These are phyloP conservation scores for Fomitiporia mediterranea DNA, from an alignment of 1,284 basidiomycete species.

Conservation along the genomic window DNA sequence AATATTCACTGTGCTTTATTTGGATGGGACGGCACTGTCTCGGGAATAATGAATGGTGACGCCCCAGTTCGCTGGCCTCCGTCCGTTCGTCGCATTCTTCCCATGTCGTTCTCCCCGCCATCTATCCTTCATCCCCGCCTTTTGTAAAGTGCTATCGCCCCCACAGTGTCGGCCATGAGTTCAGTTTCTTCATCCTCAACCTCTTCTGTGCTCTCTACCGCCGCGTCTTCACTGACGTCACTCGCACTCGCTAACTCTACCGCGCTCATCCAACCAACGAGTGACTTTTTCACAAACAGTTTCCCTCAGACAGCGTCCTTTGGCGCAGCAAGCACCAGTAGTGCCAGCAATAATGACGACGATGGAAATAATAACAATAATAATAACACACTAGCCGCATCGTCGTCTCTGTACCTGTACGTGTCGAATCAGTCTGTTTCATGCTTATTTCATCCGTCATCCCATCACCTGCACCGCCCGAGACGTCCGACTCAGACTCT, in stretches of 20 bases:
- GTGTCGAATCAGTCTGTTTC: constrained; percentile 33
- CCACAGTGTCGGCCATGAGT: neutral
- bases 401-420: constrained; percentile 18
- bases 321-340: too few relatives aligned
- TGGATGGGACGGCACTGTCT: too few relatives aligned
- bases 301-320: constrained; percentile 33
- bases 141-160: too few relatives aligned
- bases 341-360: too few relatives aligned
- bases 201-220: constrained; percentile 31
- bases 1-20: too few relatives aligned
- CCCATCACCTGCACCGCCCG: neutral
- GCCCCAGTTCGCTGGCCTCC: too few relatives aligned
- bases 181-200: constrained; percentile 26
- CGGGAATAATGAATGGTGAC: too few relatives aligned
- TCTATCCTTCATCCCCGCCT: too few relatives aligned
- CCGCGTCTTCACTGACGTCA: constrained; percentile 28
- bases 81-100: too few relatives aligned
- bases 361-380: constrained; percentile 33
- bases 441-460: neutral
- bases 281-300: constrained; percentile 29
- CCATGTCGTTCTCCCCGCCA: too few relatives aligned
- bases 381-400: constrained; percentile 5
- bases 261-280: constrained; percentile 34
- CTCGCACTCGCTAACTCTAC: constrained; percentile 28
- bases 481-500: neutral